A percentile compares a stretch with the other conserved stretches of the same genome.
These are phyloP conservation scores for Pyrenophora teres DNA, from an alignment of 2,329 filamentous ascomycete genomes.

Conservation along the genomic window DNA sequence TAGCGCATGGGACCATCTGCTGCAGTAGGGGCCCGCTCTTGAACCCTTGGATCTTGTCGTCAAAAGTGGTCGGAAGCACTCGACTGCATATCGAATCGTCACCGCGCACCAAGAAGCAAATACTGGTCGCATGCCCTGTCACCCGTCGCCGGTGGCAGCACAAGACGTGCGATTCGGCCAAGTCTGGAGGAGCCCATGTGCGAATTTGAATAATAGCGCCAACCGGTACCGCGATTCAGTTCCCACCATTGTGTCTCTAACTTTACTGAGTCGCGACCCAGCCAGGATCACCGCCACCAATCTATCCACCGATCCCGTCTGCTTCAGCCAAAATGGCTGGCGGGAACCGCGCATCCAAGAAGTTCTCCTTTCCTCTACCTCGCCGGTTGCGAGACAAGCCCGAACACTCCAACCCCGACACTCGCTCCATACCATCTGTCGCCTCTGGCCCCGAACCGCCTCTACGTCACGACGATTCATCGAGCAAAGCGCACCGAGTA, in stretches of 20 bases:
- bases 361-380: constrained; percentile 47
- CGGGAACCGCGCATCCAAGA: constrained; percentile 27
- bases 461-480: constrained; percentile 28
- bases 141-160: constrained; percentile 15
- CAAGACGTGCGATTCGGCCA: constrained; percentile 16
- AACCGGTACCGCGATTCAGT: constrained; percentile 32
- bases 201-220: constrained; percentile 11
- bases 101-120: constrained; percentile 8
- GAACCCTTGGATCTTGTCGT: constrained; percentile 17
- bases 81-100: constrained; percentile 16
- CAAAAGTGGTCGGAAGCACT: constrained; percentile 11
- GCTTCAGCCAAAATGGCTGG: constrained; percentile 38
- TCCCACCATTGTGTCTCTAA: constrained; percentile 14
- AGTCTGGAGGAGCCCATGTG: constrained; percentile 12
- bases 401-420: constrained; percentile 23
- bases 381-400: constrained; percentile 33
- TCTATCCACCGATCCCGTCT: not conserved
- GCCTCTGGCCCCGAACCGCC: constrained; percentile 30
- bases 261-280: constrained; percentile 35
- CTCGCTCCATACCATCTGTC: constrained; percentile 26
- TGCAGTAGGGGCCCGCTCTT: constrained; percentile 20
- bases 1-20: constrained; percentile 15
- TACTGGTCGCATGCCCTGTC: constrained; percentile 11
- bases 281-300: constrained; percentile 22
- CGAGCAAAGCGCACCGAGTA: constrained; percentile 45